Evolutionary conservation across 306 rosid species (phyloP).

Genomic region (Quercus aquifolioides): DNA sequence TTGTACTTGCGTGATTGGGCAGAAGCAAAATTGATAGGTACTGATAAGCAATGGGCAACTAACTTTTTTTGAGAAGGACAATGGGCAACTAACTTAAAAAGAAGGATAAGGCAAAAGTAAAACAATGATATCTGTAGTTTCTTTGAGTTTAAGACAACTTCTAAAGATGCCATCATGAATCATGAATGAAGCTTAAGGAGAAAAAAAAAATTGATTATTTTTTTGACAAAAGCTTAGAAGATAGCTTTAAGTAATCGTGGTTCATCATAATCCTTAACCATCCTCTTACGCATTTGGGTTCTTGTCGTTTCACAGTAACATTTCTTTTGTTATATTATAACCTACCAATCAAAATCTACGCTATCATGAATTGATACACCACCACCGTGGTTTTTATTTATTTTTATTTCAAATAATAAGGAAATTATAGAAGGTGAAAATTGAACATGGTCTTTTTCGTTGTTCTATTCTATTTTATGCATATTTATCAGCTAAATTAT

Average conservation of each 20-base stretch:
- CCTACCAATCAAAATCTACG: neutral
- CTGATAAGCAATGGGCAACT: neutral
- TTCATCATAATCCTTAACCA: neutral
- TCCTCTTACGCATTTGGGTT: neutral
- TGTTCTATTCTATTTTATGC: too few relatives aligned
- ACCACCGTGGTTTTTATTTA: too few relatives aligned
- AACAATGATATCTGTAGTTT: slow-evolving; percentile 11
- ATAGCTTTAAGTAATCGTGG: slow-evolving; percentile 16
- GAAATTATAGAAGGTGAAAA: too few relatives aligned
- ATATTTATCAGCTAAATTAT: too few relatives aligned
- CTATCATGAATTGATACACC: neutral
- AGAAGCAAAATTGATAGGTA: neutral
- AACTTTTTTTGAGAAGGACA: too few relatives aligned
- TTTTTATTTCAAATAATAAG: too few relatives aligned
- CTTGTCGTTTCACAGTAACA: neutral
- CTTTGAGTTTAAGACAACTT: slow-evolving; percentile 46
- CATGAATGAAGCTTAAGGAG: neutral
- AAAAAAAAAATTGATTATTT: neutral
- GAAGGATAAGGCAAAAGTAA: neutral
- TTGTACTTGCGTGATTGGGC: neutral
- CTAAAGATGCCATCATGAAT: slow-evolving; percentile 12
- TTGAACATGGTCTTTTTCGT: too few relatives aligned
- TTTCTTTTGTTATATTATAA: neutral
- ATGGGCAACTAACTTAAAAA: neutral
- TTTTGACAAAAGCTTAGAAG: slow-evolving; percentile 3